Conservation (phyloP, 192 early-diverging fungal species). For the Dimargaris cristalligena region DNA sequence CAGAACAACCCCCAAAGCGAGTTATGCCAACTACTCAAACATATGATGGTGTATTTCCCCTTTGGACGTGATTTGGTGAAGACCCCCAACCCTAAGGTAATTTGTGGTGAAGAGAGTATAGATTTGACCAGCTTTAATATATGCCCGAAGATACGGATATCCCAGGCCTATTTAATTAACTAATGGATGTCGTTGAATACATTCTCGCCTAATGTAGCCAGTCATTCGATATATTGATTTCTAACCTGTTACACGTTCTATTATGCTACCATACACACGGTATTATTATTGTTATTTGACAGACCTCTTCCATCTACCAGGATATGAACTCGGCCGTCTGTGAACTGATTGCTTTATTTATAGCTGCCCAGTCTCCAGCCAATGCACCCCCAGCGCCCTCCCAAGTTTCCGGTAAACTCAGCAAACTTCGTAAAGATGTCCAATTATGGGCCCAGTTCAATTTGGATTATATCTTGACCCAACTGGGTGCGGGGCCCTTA, state of each 20-base stretch:
- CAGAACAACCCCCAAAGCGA: slow-evolving; percentile 12
- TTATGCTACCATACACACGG: background rate
- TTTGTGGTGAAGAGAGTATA: no score
- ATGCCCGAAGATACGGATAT: no score
- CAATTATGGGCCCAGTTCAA: background rate
- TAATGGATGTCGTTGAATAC: background rate
- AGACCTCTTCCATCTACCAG: slow-evolving; percentile 35
- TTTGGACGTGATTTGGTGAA: slow-evolving; percentile 40
- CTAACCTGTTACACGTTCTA: background rate
- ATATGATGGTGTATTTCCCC: slow-evolving; percentile 58
- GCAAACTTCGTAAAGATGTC: background rate
- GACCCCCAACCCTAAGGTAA: slow-evolving; percentile 16
- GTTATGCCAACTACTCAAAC: slow-evolving; percentile 42
- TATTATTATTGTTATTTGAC: slow-evolving; percentile 12
- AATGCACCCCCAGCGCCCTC: background rate
- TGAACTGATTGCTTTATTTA: slow-evolving; percentile 40
- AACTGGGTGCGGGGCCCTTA: no score
- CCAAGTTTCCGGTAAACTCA: background rate
- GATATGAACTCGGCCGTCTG: slow-evolving; percentile 57
- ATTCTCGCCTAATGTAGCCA: background rate
- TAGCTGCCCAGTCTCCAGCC: slow-evolving; percentile 11
- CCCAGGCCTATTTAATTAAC: background rate
- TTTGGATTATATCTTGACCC: no score
- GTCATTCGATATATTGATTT: background rate
- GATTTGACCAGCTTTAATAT: no score